Percentiles rank a stretch among this genome's conserved stretches.
These are phyloP conservation scores for Achlya hypogyna DNA, from an alignment of 352 stramenopile genomes.

Conservation along the genomic window DNA sequence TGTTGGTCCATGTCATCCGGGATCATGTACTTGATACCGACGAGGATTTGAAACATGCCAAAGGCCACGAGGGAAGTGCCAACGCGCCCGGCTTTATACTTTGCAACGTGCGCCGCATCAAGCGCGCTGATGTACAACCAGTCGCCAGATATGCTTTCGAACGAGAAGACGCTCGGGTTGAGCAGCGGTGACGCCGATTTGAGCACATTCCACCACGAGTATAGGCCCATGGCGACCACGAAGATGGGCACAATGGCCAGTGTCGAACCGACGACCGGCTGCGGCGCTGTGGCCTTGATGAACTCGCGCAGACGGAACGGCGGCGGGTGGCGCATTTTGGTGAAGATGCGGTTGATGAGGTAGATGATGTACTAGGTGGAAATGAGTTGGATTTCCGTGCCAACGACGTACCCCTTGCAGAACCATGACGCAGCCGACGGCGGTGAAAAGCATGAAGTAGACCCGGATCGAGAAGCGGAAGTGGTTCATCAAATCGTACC, in stretches of 20 bases:
- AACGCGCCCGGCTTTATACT: conserved; percentile 83
- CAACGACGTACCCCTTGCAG: conserved; percentile 55
- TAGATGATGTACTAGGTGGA: conserved; percentile 77
- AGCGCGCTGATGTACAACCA: conserved; percentile 86
- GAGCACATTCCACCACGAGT: conserved; percentile 72
- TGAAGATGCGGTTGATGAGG: conserved; percentile 90
- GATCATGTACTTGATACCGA: conserved; percentile 61
- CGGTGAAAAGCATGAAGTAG: conserved; percentile 91
- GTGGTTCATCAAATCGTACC: conserved; percentile 92
- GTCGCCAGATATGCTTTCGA: conserved; percentile 77
- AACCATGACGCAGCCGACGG: conserved; percentile 84
- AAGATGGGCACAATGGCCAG: conserved; percentile 55
- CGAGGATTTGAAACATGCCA: conserved; percentile 71
- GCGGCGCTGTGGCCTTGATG: conserved; percentile 80
- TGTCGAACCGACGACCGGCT: conserved; percentile 74
- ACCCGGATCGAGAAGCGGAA: conserved; percentile 93
- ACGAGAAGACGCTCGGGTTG: conserved; percentile 49
- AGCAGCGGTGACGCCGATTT: conserved; percentile 38
- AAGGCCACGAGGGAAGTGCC: conserved; percentile 73
- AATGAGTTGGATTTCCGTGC: not conserved
- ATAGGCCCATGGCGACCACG: conserved; percentile 50
- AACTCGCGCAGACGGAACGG: conserved; percentile 88
- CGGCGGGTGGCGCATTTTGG: conserved; percentile 91
- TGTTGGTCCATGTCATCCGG: conserved; percentile 76
- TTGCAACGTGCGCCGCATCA: conserved; percentile 52